A percentile compares a stretch with the other conserved stretches of the same genome.
phyloP scores from a whole-genome alignment of 2,329 filamentous ascomycete genomes.

The Trichoderma arundinaceum region DNA sequence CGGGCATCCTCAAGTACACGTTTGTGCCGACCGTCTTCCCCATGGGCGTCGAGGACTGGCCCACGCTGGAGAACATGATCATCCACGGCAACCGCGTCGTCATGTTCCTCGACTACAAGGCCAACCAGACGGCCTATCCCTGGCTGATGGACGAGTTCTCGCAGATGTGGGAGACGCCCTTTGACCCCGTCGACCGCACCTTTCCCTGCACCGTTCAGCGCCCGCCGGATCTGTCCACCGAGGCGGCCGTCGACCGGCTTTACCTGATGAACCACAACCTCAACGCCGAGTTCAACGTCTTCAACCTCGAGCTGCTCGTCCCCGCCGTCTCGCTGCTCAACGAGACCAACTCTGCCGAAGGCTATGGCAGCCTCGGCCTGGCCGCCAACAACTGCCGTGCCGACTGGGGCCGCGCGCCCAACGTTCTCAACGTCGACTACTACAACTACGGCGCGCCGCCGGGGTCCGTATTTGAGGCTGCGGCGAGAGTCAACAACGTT shows the following conservation, averaged over 20 bases:
- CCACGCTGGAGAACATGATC: constrained; percentile 79
- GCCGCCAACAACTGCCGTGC: constrained; percentile 66
- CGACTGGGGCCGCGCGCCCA: constrained; percentile 72
- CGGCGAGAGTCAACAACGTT: constrained; percentile 72
- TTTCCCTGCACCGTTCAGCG: constrained; percentile 84
- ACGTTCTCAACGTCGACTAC: constrained; percentile 82
- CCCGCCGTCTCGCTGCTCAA: constrained; percentile 74
- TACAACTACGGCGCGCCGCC: constrained; percentile 72
- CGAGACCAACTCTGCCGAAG: constrained; percentile 70
- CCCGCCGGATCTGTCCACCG: constrained; percentile 66
- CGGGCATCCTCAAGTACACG: constrained; percentile 73
- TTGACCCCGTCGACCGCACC: constrained; percentile 66
- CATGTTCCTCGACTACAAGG: constrained; percentile 84
- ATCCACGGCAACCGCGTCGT: constrained; percentile 72
- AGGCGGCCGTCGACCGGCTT: constrained; percentile 65
- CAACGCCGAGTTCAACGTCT: constrained; percentile 75
- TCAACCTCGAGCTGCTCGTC: constrained; percentile 68
- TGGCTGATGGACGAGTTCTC: constrained; percentile 89
- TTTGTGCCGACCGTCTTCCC: constrained; percentile 75
- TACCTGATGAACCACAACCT: constrained; percentile 93
- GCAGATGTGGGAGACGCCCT: constrained; percentile 90
- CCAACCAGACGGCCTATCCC: constrained; percentile 77
- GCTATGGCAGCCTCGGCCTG: constrained; percentile 69
- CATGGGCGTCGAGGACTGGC: constrained; percentile 79
- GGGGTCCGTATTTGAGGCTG: constrained; percentile 79